A percentile compares a stretch with the other conserved stretches of the same genome.
Evolutionary conservation across 805 yeast genomes (phyloP).

Genomic region (Kluyveromyces dobzhanskii): DNA sequence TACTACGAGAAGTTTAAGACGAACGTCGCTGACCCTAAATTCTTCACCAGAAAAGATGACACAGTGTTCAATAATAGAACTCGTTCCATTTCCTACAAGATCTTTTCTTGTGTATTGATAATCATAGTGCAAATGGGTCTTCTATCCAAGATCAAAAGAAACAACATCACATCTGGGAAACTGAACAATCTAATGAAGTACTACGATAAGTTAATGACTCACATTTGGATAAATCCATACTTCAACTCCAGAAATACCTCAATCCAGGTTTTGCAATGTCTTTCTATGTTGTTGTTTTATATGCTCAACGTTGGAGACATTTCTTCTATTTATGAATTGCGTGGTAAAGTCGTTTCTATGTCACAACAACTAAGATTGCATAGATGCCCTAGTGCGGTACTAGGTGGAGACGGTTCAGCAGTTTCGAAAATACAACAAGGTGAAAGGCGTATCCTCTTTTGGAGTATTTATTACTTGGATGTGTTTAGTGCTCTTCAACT

Average conservation of each 20-base stretch:
- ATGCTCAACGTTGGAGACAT: slow-evolving; percentile 68
- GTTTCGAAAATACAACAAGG: slow-evolving; percentile 68
- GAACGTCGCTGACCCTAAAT: slow-evolving; percentile 3
- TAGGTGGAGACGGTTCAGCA: slow-evolving; percentile 55
- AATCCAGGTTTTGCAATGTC: slow-evolving; percentile 59
- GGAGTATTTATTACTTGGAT: slow-evolving; percentile 78
- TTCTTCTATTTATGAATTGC: slow-evolving; percentile 61
- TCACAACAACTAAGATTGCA: slow-evolving; percentile 80
- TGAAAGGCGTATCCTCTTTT: slow-evolving; percentile 71
- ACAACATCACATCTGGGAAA: slow-evolving; percentile 8
- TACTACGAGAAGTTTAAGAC: slow-evolving; percentile 35
- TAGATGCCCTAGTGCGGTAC: slow-evolving; percentile 78
- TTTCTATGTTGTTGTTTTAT: slow-evolving; percentile 61
- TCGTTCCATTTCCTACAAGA: slow-evolving; percentile 21
- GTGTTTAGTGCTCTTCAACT: slow-evolving; percentile 63
- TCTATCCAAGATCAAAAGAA: slow-evolving; percentile 18
- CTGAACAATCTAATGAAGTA: slow-evolving; percentile 31
- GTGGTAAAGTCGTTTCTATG: slow-evolving; percentile 74
- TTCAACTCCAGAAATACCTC: slow-evolving; percentile 52
- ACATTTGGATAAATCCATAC: slow-evolving; percentile 51
- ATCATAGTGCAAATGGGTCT: slow-evolving; percentile 27
- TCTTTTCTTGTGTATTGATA: slow-evolving; percentile 21
- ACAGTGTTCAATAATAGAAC: slow-evolving; percentile 11
- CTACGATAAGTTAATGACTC: slow-evolving; percentile 48
- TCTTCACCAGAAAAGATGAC: slow-evolving; percentile 10